Base-by-base conservation (phyloP, 768 basidiomycete species). In the Calocera viscosa region DNA sequence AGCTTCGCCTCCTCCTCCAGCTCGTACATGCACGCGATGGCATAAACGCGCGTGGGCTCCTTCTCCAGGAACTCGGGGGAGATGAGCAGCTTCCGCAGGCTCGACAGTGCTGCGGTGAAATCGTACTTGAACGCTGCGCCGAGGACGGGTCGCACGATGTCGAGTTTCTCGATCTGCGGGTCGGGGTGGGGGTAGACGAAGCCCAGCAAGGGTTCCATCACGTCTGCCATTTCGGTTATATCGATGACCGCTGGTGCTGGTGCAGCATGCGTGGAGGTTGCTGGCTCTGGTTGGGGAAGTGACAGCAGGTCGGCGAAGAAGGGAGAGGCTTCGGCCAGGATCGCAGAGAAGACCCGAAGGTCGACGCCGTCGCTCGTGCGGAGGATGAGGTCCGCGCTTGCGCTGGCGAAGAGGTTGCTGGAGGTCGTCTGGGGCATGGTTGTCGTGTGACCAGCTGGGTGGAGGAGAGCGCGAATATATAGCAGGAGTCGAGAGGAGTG, bases 251-350 rank as follows among this genome's bases (percentile, higher is more conserved):
- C 83, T 28, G 75, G 72, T 17, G 24, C 7, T 24, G 5, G 43
- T 47, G 43, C 24, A 47, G 3, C 24, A 47, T 5, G 43, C 43
- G 24, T 17, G 7, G 24, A 47, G 5, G 43, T 8, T 3, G 8
- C 7, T 47, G 43, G 8, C 19, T 70, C 68, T 1, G 80, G 76
- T 69, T 88, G 86, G 2, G 88, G 86, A 19, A 89, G 76, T 24
- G 82, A 74, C 72, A 90, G 86, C 85, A 89, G 84, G 66, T 86
- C 82, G 64, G 75, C 73, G 75, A 89, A 90, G 76, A 89, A 86
- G 1, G 84, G 80, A 3, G 88, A 89, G 0, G 86, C 84, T 2
- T 79, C 77, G 12, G 82, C 76, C 63, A 90, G 81, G 68, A 90
- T 81, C 73, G 80, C 82, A 68, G 80, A 79, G 75, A 88, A 88